These are phyloP conservation scores for Homolaphlyctis polyrhiza DNA, from an alignment of 371 early-diverging fungal species.

Conservation along the genomic window DNA sequence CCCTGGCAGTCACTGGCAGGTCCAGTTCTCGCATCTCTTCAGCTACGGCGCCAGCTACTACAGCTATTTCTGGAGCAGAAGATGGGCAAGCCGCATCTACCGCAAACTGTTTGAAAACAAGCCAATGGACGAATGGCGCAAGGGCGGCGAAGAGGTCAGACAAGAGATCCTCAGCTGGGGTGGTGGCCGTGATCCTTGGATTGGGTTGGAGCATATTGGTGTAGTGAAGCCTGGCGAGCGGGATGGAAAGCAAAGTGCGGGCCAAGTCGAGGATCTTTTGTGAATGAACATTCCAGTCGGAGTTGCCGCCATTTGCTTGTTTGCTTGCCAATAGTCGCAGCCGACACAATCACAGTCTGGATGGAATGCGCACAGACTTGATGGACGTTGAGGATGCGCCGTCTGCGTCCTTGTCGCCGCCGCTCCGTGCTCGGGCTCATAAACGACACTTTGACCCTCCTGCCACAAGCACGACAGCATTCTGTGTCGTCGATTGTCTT, in stretches of 20 bases:
- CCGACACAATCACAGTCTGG: neutral
- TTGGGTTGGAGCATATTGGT: conserved; percentile 31
- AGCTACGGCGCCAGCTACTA: conserved; percentile 93
- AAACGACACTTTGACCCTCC: no score
- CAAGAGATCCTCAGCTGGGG: conserved; percentile 83
- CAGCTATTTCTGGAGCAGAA: conserved; percentile 83
- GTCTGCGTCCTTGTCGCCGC: no score
- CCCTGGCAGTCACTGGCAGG: conserved; percentile 76
- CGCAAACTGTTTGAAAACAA: conserved; percentile 54
- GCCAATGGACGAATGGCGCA: conserved; percentile 18
- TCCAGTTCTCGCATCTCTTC: conserved; percentile 86
- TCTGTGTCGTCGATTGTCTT: no score
- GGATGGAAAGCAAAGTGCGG: conserved; percentile 5
- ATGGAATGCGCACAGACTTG: neutral
- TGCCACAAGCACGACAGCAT: no score
- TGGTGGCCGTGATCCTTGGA: conserved; percentile 91
- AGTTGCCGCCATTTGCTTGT: neutral
- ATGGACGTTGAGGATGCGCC: neutral
- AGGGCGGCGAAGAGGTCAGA: conserved; percentile 56
- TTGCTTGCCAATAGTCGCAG: neutral
- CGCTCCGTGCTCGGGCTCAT: no score
- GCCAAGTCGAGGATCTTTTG: conserved; percentile 1
- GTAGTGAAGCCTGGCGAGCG: conserved; percentile 23
- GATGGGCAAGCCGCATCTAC: conserved; percentile 76
- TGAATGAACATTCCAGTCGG: neutral